Evolutionary conservation across 2,329 filamentous ascomycete species (phyloP), one percentile per base, ranked within the genome.

Genomic region (Dactylellina cionopaga): DNA sequence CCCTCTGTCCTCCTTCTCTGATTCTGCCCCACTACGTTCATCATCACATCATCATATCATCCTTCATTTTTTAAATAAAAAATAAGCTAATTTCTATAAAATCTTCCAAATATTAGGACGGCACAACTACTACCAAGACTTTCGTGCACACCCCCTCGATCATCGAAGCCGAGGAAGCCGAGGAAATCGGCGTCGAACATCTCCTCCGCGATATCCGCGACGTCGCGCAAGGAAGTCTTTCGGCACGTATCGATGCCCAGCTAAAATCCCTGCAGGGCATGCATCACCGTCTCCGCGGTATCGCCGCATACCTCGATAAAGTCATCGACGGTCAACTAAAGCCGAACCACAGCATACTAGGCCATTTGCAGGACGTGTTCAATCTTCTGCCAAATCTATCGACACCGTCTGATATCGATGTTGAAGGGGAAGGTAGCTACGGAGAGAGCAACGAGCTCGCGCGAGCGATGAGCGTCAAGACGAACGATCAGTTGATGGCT

Each of bases 311-410:
- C 81, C 88, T 99, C 25, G 91, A 96, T 80, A 98, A 97, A 81
- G 95, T 99, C 7, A 88, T 97, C 66, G 92, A 96, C 79, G 90
- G 91, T 77, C 89, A 96, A 77, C 86, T 99, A 33, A 95, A 95
- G 3, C 90, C 98, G 79, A 99, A 99, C 83, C 95, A 99, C 80
- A 92, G 92, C 64, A 98, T 99, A 74, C 87, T 99, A 25, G 95
- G 94, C 76, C 96, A 97, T 79, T 89, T 99, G n/a, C 95, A 99
- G 83, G 95, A 99, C 79, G 92, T 98, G 74, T 99, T 99, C 86
- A 99, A 99, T 82, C 89, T 99, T 43, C 88, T 99, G 22, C 95
- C 95, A 49, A 99, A 99, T 82, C 87, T 99, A 56, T 93, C 92
- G 7, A 96, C 92, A 35, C 92, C 94, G 27, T 85, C 87, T 68